Base-by-base conservation (phyloP, 2,329 filamentous ascomycete genomes). In the Paraphoma chrysanthemicola region DNA sequence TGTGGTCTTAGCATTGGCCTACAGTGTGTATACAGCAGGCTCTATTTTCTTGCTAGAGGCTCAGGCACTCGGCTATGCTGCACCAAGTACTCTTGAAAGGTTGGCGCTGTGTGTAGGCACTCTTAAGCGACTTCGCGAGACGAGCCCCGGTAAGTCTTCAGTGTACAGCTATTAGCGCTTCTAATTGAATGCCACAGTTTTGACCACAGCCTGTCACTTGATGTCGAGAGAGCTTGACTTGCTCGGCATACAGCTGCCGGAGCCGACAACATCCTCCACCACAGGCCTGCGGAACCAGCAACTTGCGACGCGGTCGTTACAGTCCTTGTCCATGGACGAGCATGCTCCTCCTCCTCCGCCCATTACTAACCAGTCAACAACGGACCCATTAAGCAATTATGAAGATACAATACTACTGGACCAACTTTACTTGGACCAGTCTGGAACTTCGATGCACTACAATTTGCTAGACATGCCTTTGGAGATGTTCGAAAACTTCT, bases 31-130 rank as follows among this genome's bases (percentile, higher is more conserved):
- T 29, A 56, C 48, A 5, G 57, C 57, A 23, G 53, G 53, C 18
- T 60, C 57, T 3, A 60, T 60, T 1, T 60, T 60, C 29, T 28
- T 60, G 29, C 51, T 60, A 1, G 53, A 60, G 44, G 17, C 56
- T 1, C 57, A 60, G 50, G 57, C 57, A 31, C 43, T 54, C 9
- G 53, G 53, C 23, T 42, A 54, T 8, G 48, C 30, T 18, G 51
- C 50, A 28, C 46, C 53, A 42, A 56, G 36, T 38, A 53, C 53
- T 12, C 17, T 54, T 16, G 50, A 56, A 29, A 54, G 57, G 18
- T 30, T 60, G 14, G 29, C 48, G 30, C 48, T 44, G 8, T 50
- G 48, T 29, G 44, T 59, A 12, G 30, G 30, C n/a, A 51, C 48
- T 9, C 30, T 59, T 18, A 44, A 56, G 36, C 48, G 53, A 11